phyloP scores from a whole-genome alignment of 305 asterid genomes.

The Solanum aculeatissimum region DNA sequence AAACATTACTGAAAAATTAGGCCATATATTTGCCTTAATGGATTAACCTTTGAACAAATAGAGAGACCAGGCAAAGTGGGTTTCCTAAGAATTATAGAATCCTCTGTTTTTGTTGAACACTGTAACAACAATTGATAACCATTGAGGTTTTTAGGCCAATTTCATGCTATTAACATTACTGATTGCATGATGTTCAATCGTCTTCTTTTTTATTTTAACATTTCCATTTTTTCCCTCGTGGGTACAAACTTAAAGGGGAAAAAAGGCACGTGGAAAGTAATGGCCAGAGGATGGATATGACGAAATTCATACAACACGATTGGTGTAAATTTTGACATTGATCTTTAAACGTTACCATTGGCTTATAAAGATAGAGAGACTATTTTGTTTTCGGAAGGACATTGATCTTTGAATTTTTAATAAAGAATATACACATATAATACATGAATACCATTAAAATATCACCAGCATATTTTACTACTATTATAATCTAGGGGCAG shows the following conservation, averaged over 20 bases:
- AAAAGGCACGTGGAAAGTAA: not conserved
- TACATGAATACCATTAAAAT: not conserved
- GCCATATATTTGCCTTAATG: not conserved
- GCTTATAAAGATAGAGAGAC: too few species aligned
- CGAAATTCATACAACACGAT: not conserved
- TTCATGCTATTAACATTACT: not conserved
- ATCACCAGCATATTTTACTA: not conserved
- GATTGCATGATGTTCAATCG: not conserved
- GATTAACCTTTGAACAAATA: not conserved
- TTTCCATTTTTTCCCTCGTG: not conserved
- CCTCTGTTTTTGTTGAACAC: not conserved
- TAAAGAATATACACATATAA: not conserved
- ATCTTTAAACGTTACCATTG: too few species aligned
- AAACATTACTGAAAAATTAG: not conserved
- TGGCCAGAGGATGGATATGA: not conserved
- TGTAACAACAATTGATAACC: not conserved
- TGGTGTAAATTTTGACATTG: too few species aligned
- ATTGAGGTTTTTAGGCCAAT: not conserved
- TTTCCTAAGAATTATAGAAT: not conserved
- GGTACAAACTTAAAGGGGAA: not conserved
- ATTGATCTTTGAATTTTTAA: not conserved
- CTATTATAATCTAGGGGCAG: too few species aligned
- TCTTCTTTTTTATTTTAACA: not conserved
- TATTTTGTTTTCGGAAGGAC: too few species aligned
- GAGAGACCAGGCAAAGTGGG: not conserved